phyloP scores from a whole-genome alignment of 768 basidiomycete species.

The Termitomyces heimii region DNA sequence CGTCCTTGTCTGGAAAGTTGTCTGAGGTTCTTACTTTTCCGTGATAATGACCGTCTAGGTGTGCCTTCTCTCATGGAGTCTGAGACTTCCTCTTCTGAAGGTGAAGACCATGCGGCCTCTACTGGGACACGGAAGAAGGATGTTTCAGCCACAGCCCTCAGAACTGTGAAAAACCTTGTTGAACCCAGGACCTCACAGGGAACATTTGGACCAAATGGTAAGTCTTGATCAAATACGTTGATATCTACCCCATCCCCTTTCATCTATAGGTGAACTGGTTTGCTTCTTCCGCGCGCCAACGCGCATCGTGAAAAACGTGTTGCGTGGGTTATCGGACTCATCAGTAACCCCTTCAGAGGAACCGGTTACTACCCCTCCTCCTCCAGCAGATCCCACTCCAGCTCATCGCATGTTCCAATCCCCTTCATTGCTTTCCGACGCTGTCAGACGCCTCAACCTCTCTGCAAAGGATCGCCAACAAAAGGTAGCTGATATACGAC shows the following conservation, averaged over 20 bases:
- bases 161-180: conserved; percentile 71
- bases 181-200: conserved; percentile 87
- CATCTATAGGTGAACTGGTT: conserved; percentile 66
- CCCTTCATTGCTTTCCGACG: conserved; percentile 67
- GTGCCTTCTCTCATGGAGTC: conserved; percentile 38
- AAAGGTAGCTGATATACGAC: conserved; percentile 30
- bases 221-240: conserved; percentile 7
- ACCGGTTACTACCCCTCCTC: conserved; percentile 13
- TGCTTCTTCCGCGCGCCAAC: conserved; percentile 82
- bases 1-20: conserved; percentile 84
- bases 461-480: conserved; percentile 54
- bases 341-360: conserved; percentile 29
- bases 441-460: conserved; percentile 56
- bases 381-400: conserved; percentile 15
- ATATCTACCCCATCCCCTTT: background rate
- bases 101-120: conserved; percentile 34
- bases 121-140: conserved; percentile 33
- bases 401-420: conserved; percentile 45
- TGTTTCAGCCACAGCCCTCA: conserved; percentile 45
- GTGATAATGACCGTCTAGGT: conserved; percentile 51
- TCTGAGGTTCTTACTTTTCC: conserved; percentile 73
- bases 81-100: conserved; percentile 52
- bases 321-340: conserved; percentile 42
- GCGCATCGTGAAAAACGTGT: conserved; percentile 57
- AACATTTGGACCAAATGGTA: conserved; percentile 85